Evolutionary conservation across 2,329 filamentous ascomycete species (phyloP).

Genomic region (Nemania sp.): DNA sequence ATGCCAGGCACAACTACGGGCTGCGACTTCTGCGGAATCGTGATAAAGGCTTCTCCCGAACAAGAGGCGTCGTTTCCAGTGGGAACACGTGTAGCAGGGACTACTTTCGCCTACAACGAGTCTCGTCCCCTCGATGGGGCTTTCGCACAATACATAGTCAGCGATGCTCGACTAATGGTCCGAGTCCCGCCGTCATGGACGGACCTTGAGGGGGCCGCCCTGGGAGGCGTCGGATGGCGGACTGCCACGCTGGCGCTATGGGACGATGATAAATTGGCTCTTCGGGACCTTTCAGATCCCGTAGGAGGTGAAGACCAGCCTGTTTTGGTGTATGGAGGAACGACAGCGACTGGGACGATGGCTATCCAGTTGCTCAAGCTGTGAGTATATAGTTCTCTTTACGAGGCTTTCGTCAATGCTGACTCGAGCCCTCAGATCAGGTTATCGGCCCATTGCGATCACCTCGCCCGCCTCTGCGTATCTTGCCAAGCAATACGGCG

Average conservation of each 20-base stretch:
- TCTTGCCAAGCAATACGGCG: slow-evolving; percentile 42
- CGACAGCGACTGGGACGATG: slow-evolving; percentile 48
- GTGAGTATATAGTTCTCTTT: slow-evolving; percentile 28
- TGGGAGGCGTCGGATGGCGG: slow-evolving; percentile 46
- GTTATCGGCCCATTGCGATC: slow-evolving; percentile 36
- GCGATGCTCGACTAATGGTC: slow-evolving; percentile 31
- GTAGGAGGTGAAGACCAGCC: slow-evolving; percentile 19
- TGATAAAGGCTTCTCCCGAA: slow-evolving; percentile 16
- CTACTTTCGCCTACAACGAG: slow-evolving; percentile 32
- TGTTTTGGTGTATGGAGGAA: slow-evolving; percentile 50
- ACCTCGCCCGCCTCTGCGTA: slow-evolving; percentile 39
- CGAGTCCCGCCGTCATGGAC: slow-evolving; percentile 40
- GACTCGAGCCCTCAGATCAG: slow-evolving; percentile 22
- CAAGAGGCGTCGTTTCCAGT: background rate
- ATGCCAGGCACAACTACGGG: slow-evolving; percentile 33
- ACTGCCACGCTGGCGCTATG: slow-evolving; percentile 42
- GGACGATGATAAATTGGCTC: slow-evolving; percentile 20
- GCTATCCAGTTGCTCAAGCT: slow-evolving; percentile 45
- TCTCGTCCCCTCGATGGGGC: slow-evolving; percentile 5
- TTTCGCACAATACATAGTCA: slow-evolving; percentile 34
- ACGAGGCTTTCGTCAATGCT: background rate
- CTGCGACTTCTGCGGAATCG: slow-evolving; percentile 47
- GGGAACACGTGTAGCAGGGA: slow-evolving; percentile 33
- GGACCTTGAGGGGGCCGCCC: slow-evolving; percentile 42
- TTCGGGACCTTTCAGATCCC: slow-evolving; percentile 29